A percentile compares a stretch with the other conserved stretches of the same genome.
Evolutionary conservation across 2,329 filamentous ascomycete genomes (phyloP).

Genomic region (Uncinocarpus reesii): DNA sequence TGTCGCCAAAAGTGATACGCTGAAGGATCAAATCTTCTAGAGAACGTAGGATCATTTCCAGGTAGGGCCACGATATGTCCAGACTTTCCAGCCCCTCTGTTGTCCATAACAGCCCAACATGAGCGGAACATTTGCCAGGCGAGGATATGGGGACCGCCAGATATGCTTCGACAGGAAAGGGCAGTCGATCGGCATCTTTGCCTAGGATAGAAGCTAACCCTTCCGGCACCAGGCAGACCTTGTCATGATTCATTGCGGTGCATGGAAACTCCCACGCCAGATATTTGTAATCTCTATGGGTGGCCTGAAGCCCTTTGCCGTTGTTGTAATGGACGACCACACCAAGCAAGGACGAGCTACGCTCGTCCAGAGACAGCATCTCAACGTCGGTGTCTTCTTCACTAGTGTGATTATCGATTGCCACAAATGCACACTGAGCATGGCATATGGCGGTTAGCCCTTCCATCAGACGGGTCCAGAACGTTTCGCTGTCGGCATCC

Average conservation of each 20-base stretch:
- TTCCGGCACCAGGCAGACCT: conserved; percentile 58
- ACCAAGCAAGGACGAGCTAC: conserved; percentile 46
- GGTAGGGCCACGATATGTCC: conserved; percentile 53
- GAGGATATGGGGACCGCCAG: conserved; percentile 56
- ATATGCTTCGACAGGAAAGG: conserved; percentile 55
- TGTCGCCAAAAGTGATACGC: conserved; percentile 25
- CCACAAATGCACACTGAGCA: conserved; percentile 59
- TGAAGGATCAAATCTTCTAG: conserved; percentile 57
- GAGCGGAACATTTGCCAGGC: conserved; percentile 55
- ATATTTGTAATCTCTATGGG: conserved; percentile 53
- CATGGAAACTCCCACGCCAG: conserved; percentile 56
- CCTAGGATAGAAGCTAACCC: conserved; percentile 49
- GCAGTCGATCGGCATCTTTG: conserved; percentile 49
- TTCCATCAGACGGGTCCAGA: conserved; percentile 56
- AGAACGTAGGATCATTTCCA: conserved; percentile 58
- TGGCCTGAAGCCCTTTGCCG: conserved; percentile 35
- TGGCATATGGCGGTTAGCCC: conserved; percentile 53
- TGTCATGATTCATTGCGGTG: conserved; percentile 60
- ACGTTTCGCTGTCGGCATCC: conserved; percentile 46
- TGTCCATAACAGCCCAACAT: conserved; percentile 65
- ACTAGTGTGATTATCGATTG: conserved; percentile 52
- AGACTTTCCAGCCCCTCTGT: conserved; percentile 48
- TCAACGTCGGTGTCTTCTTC: conserved; percentile 50
- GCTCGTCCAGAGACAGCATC: conserved; percentile 50
- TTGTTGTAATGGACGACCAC: conserved; percentile 58